Evolutionary conservation across 208 protist genomes (phyloP), one percentile per base, ranked within the genome.

Genomic region (Hexamita inflata): DNA sequence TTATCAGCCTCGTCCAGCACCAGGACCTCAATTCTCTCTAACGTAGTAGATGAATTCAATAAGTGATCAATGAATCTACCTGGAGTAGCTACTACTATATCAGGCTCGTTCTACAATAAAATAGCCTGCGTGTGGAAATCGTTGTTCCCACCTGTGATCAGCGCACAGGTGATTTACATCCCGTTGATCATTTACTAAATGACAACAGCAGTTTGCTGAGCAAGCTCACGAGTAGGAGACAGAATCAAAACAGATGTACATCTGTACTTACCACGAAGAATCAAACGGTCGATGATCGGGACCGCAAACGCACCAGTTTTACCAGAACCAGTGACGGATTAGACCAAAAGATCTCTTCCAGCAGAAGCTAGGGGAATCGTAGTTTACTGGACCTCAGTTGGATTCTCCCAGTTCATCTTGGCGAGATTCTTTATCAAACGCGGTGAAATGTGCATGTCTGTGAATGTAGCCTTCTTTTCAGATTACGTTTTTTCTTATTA

Each of bases 181-280:
- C 15, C 15, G n/a, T 49, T 11, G 4, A 4, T 34, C 34, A 70
- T 15, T 38, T 24, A 35, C 40, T 70, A 32, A 15, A 45, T 9
- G 15, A 70, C 64, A 4, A 19, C 15, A 40, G 96, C 91, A 77
- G 96, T 98, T 84, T 98, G 94, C 80, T 91, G 85, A 0, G 92
- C 94, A 11, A 98, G 84, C 79, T 98, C 95, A 66, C 94, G 88
- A 1, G 94, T 97, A 0, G 95, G 95, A 39, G 92, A 93, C 70
- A 99, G 85, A 30, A 66, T 30, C 29, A 66, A 15, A 13, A 53
- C n/a, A 58, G n/a, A 1, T 13, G 13, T 34, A 15, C 15, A 24
- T 38, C 15, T 30, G 60, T 66, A 24, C 24, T 15, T 66, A n/a
- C 53, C 53, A 58, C 53, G 53, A 15, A n/a, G 19, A 38, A 62